Conservation (phyloP, 140 eudicot species). For the Senecio squalidus region DNA sequence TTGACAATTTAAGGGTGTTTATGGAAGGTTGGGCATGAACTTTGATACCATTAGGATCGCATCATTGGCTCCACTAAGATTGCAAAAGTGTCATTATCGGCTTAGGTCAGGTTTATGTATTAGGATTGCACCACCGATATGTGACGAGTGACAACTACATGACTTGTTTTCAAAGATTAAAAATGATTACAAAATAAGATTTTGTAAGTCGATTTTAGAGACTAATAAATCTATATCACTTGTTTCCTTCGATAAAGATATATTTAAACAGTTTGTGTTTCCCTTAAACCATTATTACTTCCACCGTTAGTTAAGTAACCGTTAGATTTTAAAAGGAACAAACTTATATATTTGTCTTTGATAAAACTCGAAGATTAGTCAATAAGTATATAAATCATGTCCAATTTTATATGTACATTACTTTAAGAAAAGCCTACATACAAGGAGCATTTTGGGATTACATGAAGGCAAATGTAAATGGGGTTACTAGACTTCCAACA, state of each 20-base stretch:
- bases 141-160: slow-evolving; percentile 11
- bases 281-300: no score
- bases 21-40: slow-evolving; percentile 24
- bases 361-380: no score
- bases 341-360: no score
- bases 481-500: slow-evolving; percentile 31
- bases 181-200: background rate
- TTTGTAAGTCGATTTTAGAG: no score
- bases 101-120: slow-evolving; percentile 31
- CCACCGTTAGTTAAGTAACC: no score
- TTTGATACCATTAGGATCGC: slow-evolving; percentile 45
- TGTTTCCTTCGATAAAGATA: no score
- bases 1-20: slow-evolving; percentile 25
- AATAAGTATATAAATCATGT: no score
- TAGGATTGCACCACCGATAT: slow-evolving; percentile 42
- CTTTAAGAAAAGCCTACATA: slow-evolving; percentile 4
- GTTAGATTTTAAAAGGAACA: no score
- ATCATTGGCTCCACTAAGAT: slow-evolving; percentile 41
- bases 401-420: background rate
- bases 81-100: slow-evolving; percentile 13
- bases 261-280: no score
- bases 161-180: slow-evolving; percentile 1
- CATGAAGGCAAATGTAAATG: slow-evolving; percentile 22
- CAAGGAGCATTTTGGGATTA: slow-evolving; percentile 2
- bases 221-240: no score